phyloP scores from a whole-genome alignment of 495 filamentous ascomycete genomes.

The Neurospora sp. region DNA sequence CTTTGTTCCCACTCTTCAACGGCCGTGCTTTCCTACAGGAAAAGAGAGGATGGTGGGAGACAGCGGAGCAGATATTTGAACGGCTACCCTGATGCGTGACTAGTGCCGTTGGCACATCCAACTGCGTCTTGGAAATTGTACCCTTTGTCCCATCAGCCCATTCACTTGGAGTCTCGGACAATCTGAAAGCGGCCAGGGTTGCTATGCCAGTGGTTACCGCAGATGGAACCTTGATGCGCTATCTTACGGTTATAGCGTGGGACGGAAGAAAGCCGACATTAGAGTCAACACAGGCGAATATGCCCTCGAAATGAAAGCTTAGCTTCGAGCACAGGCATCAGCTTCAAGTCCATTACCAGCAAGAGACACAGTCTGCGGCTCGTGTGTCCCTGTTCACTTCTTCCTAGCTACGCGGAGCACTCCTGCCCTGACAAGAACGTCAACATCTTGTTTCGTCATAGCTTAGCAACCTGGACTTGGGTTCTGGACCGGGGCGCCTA shows the following conservation, averaged over 20 bases:
- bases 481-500: not conserved
- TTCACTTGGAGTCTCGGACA: not conserved
- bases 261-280: not conserved
- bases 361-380: not conserved
- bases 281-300: not conserved
- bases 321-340: not conserved
- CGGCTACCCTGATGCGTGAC: not conserved
- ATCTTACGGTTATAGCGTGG: not conserved
- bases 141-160: not conserved
- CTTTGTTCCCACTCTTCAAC: not conserved
- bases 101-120: not conserved
- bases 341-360: not conserved
- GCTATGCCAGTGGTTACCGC: not conserved
- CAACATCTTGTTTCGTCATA: not conserved
- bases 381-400: not conserved
- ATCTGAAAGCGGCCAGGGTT: not conserved
- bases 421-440: not conserved
- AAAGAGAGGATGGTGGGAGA: not conserved
- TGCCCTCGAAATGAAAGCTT: not conserved
- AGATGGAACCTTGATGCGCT: not conserved
- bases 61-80: not conserved
- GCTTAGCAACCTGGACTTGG: not conserved
- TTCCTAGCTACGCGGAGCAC: not conserved
- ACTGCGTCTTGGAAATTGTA: not conserved
- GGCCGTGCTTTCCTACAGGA: not conserved